phyloP scores from a whole-genome alignment of 495 filamentous ascomycete species.

The Aspergillus cavernicola region DNA sequence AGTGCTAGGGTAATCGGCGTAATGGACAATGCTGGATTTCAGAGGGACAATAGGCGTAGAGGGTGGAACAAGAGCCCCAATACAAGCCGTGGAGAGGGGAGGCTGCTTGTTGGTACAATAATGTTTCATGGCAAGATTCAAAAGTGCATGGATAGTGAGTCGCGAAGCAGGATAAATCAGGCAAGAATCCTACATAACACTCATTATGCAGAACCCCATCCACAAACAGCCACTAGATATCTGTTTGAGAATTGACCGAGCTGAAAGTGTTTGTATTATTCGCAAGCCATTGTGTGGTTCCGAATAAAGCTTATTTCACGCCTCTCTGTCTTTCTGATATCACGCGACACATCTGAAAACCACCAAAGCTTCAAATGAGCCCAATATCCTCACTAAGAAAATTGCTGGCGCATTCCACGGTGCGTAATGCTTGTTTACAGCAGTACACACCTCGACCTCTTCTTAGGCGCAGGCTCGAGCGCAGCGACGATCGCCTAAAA shows the following conservation, averaged over 20 bases:
- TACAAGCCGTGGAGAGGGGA: constrained; percentile 15
- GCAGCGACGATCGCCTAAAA: constrained; percentile 85
- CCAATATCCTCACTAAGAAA: constrained; percentile 1
- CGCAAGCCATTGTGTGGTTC: constrained; percentile 10
- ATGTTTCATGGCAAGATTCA: constrained; percentile 8
- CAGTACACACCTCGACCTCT: constrained; percentile 53
- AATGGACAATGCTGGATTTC: constrained; percentile 15
- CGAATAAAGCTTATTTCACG: constrained; percentile 11
- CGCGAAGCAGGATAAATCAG: constrained; percentile 4
- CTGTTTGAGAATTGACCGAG: not conserved
- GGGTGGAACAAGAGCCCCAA: constrained; percentile 11
- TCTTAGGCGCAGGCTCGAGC: constrained; percentile 74
- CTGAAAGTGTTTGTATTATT: constrained; percentile 18
- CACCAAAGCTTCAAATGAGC: not conserved
- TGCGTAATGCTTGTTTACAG: constrained; percentile 28
- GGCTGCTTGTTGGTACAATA: constrained; percentile 14
- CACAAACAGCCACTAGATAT: constrained; percentile 6
- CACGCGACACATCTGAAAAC: constrained; percentile 18
- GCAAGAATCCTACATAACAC: constrained; percentile 5
- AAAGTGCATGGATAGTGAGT: constrained; percentile 4
- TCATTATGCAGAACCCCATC: constrained; percentile 11
- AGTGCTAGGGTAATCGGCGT: constrained; percentile 20
- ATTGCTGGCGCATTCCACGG: constrained; percentile 22
- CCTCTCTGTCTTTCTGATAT: constrained; percentile 14
- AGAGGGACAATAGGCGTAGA: constrained; percentile 17